Conservation (phyloP, 2,329 filamentous ascomycete genomes). For the Sporothrix curviconia region DNA sequence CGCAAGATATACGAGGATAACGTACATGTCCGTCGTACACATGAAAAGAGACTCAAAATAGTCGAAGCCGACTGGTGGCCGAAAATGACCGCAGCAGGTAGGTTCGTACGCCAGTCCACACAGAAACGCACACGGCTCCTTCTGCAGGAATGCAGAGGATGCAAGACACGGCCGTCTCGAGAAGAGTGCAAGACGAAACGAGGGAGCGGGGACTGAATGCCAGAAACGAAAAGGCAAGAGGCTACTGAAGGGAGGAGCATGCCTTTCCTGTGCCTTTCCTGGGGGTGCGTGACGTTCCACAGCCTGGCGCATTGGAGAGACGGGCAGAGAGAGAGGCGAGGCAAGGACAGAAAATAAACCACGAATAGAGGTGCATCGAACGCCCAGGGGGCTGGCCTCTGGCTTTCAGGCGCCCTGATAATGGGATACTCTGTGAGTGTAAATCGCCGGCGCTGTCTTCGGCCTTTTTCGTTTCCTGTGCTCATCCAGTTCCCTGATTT, state of each 20-base stretch:
- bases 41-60: neutral
- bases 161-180: neutral
- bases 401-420: too few species aligned
- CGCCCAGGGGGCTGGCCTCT: neutral
- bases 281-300: conserved; percentile 4
- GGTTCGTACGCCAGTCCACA: neutral
- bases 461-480: neutral
- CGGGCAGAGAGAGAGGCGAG: neutral
- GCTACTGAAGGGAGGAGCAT: neutral
- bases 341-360: neutral
- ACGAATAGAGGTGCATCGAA: neutral
- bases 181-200: conserved; percentile 8
- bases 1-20: neutral
- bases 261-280: neutral
- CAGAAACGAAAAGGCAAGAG: neutral
- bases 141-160: too few species aligned
- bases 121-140: too few species aligned
- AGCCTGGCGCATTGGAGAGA: neutral
- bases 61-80: neutral
- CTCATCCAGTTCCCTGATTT: neutral
- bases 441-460: conserved; percentile 6
- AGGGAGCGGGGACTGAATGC: neutral
- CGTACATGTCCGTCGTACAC: neutral
- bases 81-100: neutral
- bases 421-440: too few species aligned